Base-by-base conservation (phyloP, 306 rosid species). In the Spatholobus suberectus region DNA sequence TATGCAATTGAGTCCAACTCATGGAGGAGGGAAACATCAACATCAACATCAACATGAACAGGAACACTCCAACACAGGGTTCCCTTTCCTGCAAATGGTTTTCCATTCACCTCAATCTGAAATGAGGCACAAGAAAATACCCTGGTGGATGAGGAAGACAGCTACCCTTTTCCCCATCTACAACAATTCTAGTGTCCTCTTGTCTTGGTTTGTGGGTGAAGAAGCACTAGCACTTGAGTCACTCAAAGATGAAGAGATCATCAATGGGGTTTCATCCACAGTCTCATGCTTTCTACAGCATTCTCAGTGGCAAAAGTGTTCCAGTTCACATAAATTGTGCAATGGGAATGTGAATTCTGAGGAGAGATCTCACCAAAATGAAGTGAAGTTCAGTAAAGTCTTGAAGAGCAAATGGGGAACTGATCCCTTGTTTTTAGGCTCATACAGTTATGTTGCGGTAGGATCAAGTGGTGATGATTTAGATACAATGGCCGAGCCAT, bases 71-170 rank as follows among this genome's bases (percentile, higher is more conserved):
- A 73, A 65, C 46, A 35, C 65, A 35, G 88, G 87, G 69, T 92
- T 92, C 18, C 96, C 98, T 0, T 85, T 65, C 70, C 65, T 94
- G 46, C 92, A 94, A 85, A 88, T 96, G 94, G 96, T 82, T 83
- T 94, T 96, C 35, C 97, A 88, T 47, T 79, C 92, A 63, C 82
- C 86, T 72, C 88, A 87, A 29, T 93, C 97, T 8, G 94, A 90
- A 70, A 59, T 73, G 37, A 86, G 91, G 86, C 70, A 81, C 72
- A 91, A 91, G 66, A 92, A 88, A 76, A 89, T 94, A 51, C 98
- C 99, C 1, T 83, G 97, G 97, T 96, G 99, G 99, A 94, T 96
- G 89, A 92, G 98, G 80, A 96, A 79, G 84, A 94, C 98, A 37
- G 86, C 95, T 26, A 85, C 89, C 65, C 85, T 96, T 34, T 88